phyloP scores from a whole-genome alignment of 345 rosid genomes.

The Linum tenue region DNA sequence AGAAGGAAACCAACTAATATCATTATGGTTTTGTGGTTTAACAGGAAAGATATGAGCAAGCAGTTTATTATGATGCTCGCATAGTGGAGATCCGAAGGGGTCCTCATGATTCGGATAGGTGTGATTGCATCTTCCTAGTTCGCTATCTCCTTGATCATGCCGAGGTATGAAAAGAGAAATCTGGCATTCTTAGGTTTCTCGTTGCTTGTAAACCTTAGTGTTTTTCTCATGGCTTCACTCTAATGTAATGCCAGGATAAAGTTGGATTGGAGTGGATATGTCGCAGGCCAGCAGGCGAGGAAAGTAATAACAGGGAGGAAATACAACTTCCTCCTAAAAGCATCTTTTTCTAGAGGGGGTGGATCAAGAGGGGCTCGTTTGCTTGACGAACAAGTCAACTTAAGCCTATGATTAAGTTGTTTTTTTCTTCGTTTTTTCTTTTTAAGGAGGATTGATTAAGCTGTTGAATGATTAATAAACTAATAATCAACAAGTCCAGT shows the following conservation, averaged over 20 bases:
- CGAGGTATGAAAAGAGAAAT: slow-evolving; percentile 24
- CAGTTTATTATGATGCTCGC: slow-evolving; percentile 60
- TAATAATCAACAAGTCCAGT: too few relatives aligned
- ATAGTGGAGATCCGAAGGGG: slow-evolving; percentile 44
- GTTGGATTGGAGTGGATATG: not conserved
- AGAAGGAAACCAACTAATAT: too few relatives aligned
- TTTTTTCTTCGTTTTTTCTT: too few relatives aligned
- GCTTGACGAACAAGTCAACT: not conserved
- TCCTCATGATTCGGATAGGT: slow-evolving; percentile 33
- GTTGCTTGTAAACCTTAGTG: not conserved
- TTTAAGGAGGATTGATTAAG: too few relatives aligned
- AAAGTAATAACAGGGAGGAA: not conserved
- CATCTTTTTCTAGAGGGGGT: not conserved
- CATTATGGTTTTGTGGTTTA: not conserved
- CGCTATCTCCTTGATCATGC: slow-evolving; percentile 39
- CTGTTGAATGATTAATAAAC: too few relatives aligned
- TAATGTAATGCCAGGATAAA: not conserved
- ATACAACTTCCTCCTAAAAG: not conserved
- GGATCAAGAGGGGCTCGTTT: not conserved
- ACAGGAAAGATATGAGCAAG: slow-evolving; percentile 51
- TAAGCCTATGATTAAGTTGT: not conserved
- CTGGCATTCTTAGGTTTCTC: not conserved
- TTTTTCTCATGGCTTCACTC: not conserved
- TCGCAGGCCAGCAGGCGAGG: not conserved
- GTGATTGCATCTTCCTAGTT: slow-evolving; percentile 55